phyloP scores from a whole-genome alignment of 345 rosid species.

The Mercurialis annua region DNA sequence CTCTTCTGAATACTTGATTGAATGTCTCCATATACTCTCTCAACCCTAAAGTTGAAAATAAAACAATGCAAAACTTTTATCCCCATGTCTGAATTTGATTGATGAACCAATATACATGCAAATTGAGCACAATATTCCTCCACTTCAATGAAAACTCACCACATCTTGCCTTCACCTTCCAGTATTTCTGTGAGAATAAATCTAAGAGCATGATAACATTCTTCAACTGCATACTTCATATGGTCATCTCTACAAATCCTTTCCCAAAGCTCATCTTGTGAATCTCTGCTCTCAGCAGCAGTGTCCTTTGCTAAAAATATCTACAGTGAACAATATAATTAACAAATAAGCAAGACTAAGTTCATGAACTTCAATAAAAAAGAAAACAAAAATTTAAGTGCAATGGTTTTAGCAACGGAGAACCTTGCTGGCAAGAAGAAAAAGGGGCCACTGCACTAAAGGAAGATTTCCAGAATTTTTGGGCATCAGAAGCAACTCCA shows the following conservation, averaged over 20 bases:
- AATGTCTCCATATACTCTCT: slow-evolving; percentile 66
- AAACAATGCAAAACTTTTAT: slow-evolving; percentile 17
- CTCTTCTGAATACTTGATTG: slow-evolving; percentile 42
- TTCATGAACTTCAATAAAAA: neutral
- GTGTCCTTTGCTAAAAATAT: slow-evolving; percentile 87
- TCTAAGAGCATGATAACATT: slow-evolving; percentile 63
- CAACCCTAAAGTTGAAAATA: slow-evolving; percentile 61
- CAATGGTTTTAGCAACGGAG: slow-evolving; percentile 1
- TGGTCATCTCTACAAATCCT: slow-evolving; percentile 79
- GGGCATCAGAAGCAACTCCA: slow-evolving; percentile 94
- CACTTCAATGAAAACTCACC: slow-evolving; percentile 44
- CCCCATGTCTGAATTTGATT: neutral
- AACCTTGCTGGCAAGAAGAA: slow-evolving; percentile 99
- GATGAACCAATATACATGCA: neutral
- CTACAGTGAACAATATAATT: slow-evolving; percentile 33
- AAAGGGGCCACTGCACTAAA: slow-evolving; percentile 94
- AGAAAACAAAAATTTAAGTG: neutral
- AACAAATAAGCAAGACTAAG: neutral
- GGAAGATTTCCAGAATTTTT: slow-evolving; percentile 78
- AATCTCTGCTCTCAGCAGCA: slow-evolving; percentile 62
- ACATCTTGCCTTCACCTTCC: slow-evolving; percentile 85
- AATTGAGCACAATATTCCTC: slow-evolving; percentile 14
- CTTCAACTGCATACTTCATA: slow-evolving; percentile 96
- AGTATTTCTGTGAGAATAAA: slow-evolving; percentile 65
- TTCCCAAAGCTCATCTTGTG: slow-evolving; percentile 87